Evolutionary conservation across 164 flowering plant genomes (phyloP), one percentile per base, ranked within the genome.

Genomic region (Vitis amurensis): DNA sequence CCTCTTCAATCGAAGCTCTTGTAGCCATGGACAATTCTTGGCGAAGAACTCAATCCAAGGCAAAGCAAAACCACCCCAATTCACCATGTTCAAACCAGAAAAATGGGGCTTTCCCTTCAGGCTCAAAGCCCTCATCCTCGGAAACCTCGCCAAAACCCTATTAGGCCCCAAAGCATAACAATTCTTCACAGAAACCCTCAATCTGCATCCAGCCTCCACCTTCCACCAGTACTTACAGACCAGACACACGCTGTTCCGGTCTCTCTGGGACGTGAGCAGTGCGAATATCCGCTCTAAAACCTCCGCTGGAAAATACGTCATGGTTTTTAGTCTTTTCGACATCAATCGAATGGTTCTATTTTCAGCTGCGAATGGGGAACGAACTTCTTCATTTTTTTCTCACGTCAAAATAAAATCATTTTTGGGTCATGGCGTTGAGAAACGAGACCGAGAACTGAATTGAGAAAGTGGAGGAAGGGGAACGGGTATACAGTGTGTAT

Each of bases 81-180:
- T 85, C 29, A 88, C 83, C 74, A 85, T 66, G 71, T 80, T 80
- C 78, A 84, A 86, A 64, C 86, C 92, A 0, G 86, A 85, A 53
- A 85, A 84, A 77, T 84, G 87, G 10, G 92, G 92, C 55, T 83
- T 83, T 19, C 90, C 92, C 69, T 88, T 88, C 67, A 88, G 66
- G 11, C 80, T 81, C 17, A 88, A 61, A 12, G 88, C 72, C 64
- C 68, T 78, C 16, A 88, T 51, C 67, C 77, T 76, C 1, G 89
- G 87, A 75, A 86, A 88, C 83, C 91, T 81, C 31, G 68, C 29
- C 11, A 88, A 66, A 61, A 84, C 19, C 51, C 85, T 77, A 70
- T 80, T 79, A 11, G 91, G 91, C 8, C 68, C 74, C 11, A 82
- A 67, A 13, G 88, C 82, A 48, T 86, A 88, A 67, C 89, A 88